Percentiles rank a stretch among this genome's conserved stretches.
Conservation (phyloP, 768 basidiomycete genomes). For the Mycena floridula region DNA sequence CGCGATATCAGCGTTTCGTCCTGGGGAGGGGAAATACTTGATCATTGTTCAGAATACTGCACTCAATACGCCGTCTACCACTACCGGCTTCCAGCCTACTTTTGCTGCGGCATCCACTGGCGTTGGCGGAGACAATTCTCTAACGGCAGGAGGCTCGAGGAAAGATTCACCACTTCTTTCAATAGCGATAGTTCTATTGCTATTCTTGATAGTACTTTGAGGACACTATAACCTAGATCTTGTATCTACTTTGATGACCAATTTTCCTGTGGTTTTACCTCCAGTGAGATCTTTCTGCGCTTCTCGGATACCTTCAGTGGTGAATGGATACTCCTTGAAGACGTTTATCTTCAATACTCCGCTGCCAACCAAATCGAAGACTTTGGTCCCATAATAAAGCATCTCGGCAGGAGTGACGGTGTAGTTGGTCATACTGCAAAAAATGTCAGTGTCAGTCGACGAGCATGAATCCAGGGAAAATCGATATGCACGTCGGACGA, state of each 20-base stretch:
- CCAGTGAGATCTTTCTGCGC: slow-evolving; percentile 74
- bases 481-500: slow-evolving; percentile 60
- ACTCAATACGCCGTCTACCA: no score
- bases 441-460: slow-evolving; percentile 1
- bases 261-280: slow-evolving; percentile 80
- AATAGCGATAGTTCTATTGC: no score
- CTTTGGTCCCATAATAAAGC: slow-evolving; percentile 52
- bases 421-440: slow-evolving; percentile 62
- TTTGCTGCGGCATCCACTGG: no score
- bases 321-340: slow-evolving; percentile 78
- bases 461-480: not conserved
- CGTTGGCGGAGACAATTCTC: no score
- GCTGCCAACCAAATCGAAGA: slow-evolving; percentile 55
- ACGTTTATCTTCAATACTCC: slow-evolving; percentile 63
- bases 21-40: no score
- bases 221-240: no score
- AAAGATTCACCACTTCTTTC: no score
- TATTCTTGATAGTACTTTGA: no score
- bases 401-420: slow-evolving; percentile 69
- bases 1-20: no score
- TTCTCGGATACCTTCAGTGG: slow-evolving; percentile 66
- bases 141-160: no score
- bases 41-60: no score
- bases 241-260: slow-evolving; percentile 70
- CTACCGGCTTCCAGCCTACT: no score